Evolutionary conservation across 306 rosid genomes (phyloP), one percentile per base, ranked within the genome.

Genomic region (Medicago ruthenica): DNA sequence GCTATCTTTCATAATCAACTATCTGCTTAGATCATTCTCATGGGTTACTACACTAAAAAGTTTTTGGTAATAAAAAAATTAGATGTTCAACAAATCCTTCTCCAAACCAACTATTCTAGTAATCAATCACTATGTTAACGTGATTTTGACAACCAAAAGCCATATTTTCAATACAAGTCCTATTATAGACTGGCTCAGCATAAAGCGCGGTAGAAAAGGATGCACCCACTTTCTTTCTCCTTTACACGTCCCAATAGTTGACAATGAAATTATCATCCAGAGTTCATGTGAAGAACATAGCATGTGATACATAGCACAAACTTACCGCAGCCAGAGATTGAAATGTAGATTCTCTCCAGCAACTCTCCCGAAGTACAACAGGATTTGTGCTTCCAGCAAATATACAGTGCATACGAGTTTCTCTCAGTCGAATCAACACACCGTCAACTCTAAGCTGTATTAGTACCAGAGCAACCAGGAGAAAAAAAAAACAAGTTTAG

Each of bases 361-460:
- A 92, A 75, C 80, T 88, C 88, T 95, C 99, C 79, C 91, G 86
- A 70, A 95, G 93, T 75, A 95, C 70, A 70, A 80, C 78, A 15
- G 97, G 90, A 82, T 76, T 88, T 76, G 76, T 76, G 72, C 76
- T 51, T 66, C 79, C 87, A 76, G 82, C 87, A 84, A 90, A 95
- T 75, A 88, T 66, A 80, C 91, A 95, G 83, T 95, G 97, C 92
- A 95, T 79, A 18, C 97, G 97, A 74, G 98, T 95, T 66, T 95
- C 97, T 78, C 99, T 88, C 76, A 95, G 79, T 83, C 99, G 89
- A 90, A 95, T 89, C 75, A 95, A 86, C 72, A 91, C 96, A 22
- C 99, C 97, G 81, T 95, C 99, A 80, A 95, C 99, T 87, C 98
- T 89, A 69, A 95, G 99, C 99, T 92, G 87, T 58, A 83, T 72